Conservation (phyloP, 495 filamentous ascomycete species). For the Aspergillus sparsus region DNA sequence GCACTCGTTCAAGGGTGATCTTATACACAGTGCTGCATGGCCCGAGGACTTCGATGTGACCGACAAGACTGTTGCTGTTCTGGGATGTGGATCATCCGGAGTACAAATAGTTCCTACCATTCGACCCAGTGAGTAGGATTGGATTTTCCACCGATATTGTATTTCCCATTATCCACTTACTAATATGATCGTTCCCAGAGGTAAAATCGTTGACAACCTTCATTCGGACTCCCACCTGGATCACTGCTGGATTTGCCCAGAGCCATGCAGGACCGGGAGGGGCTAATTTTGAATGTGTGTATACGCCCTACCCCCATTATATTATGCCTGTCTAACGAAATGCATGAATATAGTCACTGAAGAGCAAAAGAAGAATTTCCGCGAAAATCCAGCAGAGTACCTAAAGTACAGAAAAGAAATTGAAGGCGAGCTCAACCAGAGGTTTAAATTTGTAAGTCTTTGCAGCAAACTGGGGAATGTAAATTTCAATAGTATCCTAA, state of each 20-base stretch:
- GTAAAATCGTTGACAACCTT: slow-evolving; percentile 7
- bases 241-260: slow-evolving; percentile 7
- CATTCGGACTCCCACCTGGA: slow-evolving; percentile 9
- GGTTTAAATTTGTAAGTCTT: background rate
- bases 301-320: background rate
- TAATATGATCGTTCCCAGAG: background rate
- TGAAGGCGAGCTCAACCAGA: background rate
- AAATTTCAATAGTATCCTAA: background rate
- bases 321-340: background rate
- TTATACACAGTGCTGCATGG: slow-evolving; percentile 5
- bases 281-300: slow-evolving; percentile 1
- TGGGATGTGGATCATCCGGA: slow-evolving; percentile 12
- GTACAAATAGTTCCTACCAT: slow-evolving; percentile 8
- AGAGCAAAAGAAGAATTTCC: background rate
- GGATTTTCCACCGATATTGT: background rate
- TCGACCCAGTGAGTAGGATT: slow-evolving; percentile 5
- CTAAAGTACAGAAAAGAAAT: background rate
- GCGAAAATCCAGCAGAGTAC: background rate
- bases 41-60: background rate
- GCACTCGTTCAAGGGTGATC: background rate
- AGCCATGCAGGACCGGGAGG: background rate
- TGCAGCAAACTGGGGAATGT: background rate
- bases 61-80: slow-evolving; percentile 4
- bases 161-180: slow-evolving; percentile 44
- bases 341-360: background rate